Evolutionary conservation across 805 yeast genomes (phyloP).

Genomic region (Yamadazyma nakazawae): DNA sequence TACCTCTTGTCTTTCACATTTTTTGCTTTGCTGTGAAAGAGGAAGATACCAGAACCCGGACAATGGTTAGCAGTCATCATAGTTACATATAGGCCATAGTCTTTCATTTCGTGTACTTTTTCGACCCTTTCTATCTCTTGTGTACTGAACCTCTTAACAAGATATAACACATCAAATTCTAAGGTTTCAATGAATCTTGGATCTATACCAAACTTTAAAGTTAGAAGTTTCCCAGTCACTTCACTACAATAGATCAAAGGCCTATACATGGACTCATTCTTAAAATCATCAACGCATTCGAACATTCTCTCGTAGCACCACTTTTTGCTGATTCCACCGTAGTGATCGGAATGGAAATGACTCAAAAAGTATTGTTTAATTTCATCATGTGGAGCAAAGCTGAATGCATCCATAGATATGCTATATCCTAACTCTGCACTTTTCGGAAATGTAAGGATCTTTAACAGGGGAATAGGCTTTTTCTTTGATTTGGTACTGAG

Average conservation of each 20-base stretch:
- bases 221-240: conserved; percentile 60
- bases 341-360: conserved; percentile 94
- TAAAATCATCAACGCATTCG: conserved; percentile 23
- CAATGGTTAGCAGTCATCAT: conserved; percentile 90
- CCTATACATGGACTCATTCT: conserved; percentile 27
- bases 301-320: conserved; percentile 56
- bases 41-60: conserved; percentile 87
- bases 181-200: conserved; percentile 42
- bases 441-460: conserved; percentile 44
- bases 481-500: conserved; percentile 13
- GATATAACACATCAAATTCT: conserved; percentile 40
- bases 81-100: conserved; percentile 48
- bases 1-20: conserved; percentile 26
- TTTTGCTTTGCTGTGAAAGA: conserved; percentile 51
- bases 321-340: conserved; percentile 74
- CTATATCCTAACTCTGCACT: conserved; percentile 23
- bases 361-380: conserved; percentile 59
- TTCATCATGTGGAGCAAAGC: conserved; percentile 42
- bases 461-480: conserved; percentile 51
- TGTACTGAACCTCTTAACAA: conserved; percentile 16
- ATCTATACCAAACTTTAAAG: conserved; percentile 52
- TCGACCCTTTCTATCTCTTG: conserved; percentile 8
- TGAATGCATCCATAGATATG: conserved; percentile 66
- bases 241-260: conserved; percentile 72
- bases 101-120: conserved; percentile 6